These are phyloP conservation scores for Talaromyces adpressus DNA, from an alignment of 495 filamentous ascomycete genomes.

Conservation along the genomic window DNA sequence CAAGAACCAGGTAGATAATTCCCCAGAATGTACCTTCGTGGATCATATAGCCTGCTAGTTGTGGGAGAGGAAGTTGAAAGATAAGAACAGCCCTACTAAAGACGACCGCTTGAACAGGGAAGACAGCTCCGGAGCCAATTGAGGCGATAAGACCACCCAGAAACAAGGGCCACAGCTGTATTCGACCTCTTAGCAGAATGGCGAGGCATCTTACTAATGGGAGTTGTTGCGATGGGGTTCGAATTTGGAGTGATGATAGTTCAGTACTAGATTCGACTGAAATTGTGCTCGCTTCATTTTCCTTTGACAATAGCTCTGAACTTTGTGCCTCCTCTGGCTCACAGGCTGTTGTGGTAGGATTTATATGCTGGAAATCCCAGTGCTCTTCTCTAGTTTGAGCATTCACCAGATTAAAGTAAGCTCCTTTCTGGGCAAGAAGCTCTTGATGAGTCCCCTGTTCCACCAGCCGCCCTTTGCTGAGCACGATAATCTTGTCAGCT, in stretches of 20 bases:
- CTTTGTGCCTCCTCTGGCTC: background rate
- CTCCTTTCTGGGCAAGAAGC: conserved; percentile 32
- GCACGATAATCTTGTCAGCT: conserved; percentile 48
- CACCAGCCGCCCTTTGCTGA: conserved; percentile 34
- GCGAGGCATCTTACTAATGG: background rate
- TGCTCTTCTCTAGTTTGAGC: conserved; percentile 20
- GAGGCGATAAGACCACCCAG: background rate
- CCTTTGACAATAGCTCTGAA: background rate
- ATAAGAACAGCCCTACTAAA: conserved; percentile 26
- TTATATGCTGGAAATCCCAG: background rate
- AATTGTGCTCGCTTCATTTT: too few relatives aligned
- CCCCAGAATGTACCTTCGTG: conserved; percentile 52
- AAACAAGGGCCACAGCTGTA: background rate
- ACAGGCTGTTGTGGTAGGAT: background rate
- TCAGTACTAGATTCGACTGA: too few relatives aligned
- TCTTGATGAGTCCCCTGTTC: conserved; percentile 45
- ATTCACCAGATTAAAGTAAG: conserved; percentile 37
- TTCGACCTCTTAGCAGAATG: background rate
- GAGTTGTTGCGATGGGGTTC: background rate
- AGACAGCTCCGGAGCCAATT: conserved; percentile 30
- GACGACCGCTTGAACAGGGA: conserved; percentile 27
- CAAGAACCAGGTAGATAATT: conserved; percentile 57
- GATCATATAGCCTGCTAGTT: conserved; percentile 17
- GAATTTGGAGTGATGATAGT: too few relatives aligned
- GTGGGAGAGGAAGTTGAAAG: conserved; percentile 22